Percentiles rank a stretch among this genome's conserved stretches.
phyloP scores from a whole-genome alignment of 2,329 filamentous ascomycete genomes.

The Neopestalotiopsis clavispora region DNA sequence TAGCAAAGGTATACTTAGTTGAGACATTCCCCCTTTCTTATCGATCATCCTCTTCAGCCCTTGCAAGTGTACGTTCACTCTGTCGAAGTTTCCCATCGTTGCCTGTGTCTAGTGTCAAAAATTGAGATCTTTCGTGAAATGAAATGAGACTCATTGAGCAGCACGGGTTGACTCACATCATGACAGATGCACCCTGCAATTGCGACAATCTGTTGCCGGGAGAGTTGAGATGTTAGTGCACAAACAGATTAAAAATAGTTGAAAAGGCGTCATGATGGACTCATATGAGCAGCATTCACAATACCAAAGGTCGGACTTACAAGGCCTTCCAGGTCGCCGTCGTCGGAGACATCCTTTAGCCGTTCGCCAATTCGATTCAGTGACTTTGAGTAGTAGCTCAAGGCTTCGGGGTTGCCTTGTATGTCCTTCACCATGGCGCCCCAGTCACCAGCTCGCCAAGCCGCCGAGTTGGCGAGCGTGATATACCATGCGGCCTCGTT shows the following conservation, averaged over 20 bases:
- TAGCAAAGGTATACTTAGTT: constrained; percentile 28
- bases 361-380: constrained; percentile 28
- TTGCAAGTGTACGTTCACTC: constrained; percentile 28
- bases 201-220: constrained; percentile 23
- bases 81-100: constrained; percentile 30
- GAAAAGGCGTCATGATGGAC: too few relatives aligned
- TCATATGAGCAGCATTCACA: too few relatives aligned
- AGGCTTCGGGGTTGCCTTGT: constrained; percentile 26
- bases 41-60: constrained; percentile 31
- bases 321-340: constrained; percentile 28
- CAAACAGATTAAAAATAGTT: background rate
- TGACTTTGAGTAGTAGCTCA: constrained; percentile 33
- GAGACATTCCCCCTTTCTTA: constrained; percentile 29
- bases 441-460: constrained; percentile 23
- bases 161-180: constrained; percentile 24
- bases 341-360: constrained; percentile 23
- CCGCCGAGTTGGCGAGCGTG: constrained; percentile 31
- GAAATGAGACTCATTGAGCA: background rate
- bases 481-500: constrained; percentile 33
- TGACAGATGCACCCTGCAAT: constrained; percentile 33
- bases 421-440: constrained; percentile 19
- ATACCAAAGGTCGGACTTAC: background rate
- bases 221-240: background rate
- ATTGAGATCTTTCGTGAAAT: background rate
- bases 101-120: constrained; percentile 18